Conservation (phyloP, 73 alveolate species). For the Symbiodinium pilosum region DNA sequence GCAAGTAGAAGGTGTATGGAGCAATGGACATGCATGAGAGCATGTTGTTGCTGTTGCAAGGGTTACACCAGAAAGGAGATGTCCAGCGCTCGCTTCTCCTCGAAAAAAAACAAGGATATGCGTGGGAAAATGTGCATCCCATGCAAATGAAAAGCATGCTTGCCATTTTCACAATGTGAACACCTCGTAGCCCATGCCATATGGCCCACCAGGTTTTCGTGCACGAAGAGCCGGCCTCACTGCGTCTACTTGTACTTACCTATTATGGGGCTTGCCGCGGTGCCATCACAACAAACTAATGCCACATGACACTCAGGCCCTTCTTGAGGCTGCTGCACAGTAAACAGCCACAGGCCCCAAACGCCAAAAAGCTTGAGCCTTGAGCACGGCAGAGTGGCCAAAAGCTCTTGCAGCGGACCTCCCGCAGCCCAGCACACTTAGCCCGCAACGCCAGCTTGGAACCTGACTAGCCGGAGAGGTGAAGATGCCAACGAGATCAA, state of each 20-base stretch:
- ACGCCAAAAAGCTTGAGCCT: constrained; percentile 75
- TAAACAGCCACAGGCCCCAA: constrained; percentile 94
- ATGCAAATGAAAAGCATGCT: neutral
- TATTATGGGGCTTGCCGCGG: neutral
- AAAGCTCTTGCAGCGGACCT: neutral
- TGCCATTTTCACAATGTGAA: too few species aligned
- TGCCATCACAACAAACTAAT: neutral
- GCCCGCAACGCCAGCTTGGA: constrained; percentile 6
- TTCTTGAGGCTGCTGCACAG: constrained; percentile 4
- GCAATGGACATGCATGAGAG: neutral
- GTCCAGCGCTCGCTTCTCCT: constrained; percentile 89
- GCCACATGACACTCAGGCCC: neutral
- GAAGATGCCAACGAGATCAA: too few species aligned
- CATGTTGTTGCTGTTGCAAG: too few species aligned
- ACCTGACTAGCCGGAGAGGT: too few species aligned
- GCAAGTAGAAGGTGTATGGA: constrained; percentile 24
- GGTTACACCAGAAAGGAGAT: constrained; percentile 30
- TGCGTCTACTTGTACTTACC: neutral
- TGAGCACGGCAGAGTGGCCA: neutral
- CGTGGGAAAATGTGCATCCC: neutral
- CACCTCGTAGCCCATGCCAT: constrained; percentile 91
- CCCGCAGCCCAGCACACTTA: neutral
- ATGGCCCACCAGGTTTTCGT: constrained; percentile 90
- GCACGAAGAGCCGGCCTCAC: constrained; percentile 82
- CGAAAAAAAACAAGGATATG: neutral